Base-by-base conservation (phyloP, 163 green algal species). In the Scenedesmus sp. region DNA sequence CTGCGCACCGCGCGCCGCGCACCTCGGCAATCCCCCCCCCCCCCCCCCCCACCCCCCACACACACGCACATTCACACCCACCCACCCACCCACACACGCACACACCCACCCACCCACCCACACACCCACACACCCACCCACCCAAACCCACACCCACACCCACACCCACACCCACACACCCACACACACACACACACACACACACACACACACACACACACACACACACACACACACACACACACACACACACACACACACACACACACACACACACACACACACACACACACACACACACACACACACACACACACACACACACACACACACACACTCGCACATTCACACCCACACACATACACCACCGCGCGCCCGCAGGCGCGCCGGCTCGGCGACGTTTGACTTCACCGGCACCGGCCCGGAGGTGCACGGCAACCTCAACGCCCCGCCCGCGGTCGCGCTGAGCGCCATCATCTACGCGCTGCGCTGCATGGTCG, bases 381-480 rank as follows among this genome's bases (percentile, higher is more conserved):
- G 70, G 2, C 50, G 70, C 1, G 82, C 91, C 17, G 91, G 94
- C 39, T 91, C 77, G 15, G 96, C 96, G 0, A 75, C 92, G 18
- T 98, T 99, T 84, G 95, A 99, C 85, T 99, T 99, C 83, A 89
- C 87, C 22, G 95, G 95, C 11, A 92, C 88, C 22, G 85, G 90
- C 10, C 89, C 92, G 5, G 90, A 99, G 87, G 94, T 99, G 51
- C 92, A 92, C 79, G 94, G 90, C 83, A 99, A 99, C 86, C 95
- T 87, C 83, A 99, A 99, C 79, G 95, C 96, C 4, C 96, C 96
- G 0, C 89, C 89, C 10, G 96, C 96, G 3, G 96, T 99, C 18
- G 95, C 93, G 2, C 89, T 89, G 62, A 96, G 92, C 20, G 96
- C 96, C 47, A 92, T 98, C 81, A 98, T 99, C 74, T 99, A 99